Conservation (phyloP, 148 eudicot species). For the Cornus controversa region DNA sequence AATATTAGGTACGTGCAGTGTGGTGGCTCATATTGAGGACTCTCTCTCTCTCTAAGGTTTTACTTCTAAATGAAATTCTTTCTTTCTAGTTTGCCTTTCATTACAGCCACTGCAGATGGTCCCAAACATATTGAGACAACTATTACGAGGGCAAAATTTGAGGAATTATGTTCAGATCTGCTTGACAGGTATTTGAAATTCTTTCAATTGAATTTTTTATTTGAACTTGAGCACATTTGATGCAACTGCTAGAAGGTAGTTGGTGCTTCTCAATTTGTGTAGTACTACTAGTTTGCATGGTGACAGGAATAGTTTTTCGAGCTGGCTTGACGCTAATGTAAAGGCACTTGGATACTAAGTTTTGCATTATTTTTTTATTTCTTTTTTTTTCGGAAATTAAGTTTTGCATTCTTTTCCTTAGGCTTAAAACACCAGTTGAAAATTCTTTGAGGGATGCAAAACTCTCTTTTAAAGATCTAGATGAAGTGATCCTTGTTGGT, state of each 20-base stretch:
- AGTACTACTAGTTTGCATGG: background rate
- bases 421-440: conserved; percentile 64
- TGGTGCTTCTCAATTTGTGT: background rate
- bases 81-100: conserved; percentile 68
- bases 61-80: conserved; percentile 3
- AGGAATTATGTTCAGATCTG: conserved; percentile 84
- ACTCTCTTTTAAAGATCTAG: conserved; percentile 52
- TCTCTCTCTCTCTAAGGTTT: background rate
- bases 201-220: background rate
- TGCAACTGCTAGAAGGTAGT: background rate
- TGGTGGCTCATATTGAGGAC: no score
- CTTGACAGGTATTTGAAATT: conserved; percentile 66
- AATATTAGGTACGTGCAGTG: conserved; percentile 43
- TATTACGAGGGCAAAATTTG: conserved; percentile 81
- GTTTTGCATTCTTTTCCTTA: conserved; percentile 16
- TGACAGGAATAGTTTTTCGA: background rate
- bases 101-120: conserved; percentile 90
- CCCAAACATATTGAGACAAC: conserved; percentile 92
- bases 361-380: conserved; percentile 6
- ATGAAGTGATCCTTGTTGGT: conserved; percentile 77
- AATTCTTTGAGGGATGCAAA: conserved; percentile 60
- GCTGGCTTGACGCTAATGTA: background rate
- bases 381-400: no score
- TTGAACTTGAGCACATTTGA: background rate
- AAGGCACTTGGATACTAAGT: background rate